Evolutionary conservation across 2,329 filamentous ascomycete genomes (phyloP), one percentile per base, ranked within the genome.

Genomic region (Gyromitra esculenta): DNA sequence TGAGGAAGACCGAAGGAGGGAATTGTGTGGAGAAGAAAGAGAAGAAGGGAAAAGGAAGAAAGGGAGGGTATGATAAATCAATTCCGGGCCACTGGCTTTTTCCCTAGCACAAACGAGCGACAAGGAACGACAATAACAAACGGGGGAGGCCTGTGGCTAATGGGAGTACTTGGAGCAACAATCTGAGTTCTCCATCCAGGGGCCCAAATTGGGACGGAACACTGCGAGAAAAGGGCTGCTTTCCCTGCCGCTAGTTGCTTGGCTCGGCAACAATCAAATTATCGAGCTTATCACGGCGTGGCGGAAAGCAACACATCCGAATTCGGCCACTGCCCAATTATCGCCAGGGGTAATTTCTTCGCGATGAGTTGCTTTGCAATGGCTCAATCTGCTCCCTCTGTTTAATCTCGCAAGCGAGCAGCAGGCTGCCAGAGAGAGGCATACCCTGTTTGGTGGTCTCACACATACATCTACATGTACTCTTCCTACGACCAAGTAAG

Each of bases 31-130:
- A 62, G 63, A 31, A 67, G 37, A 31, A 77, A 70, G 62, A 39
- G 21, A 37, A 59, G 59, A 69, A 37, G 57, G 63, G 67, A n/a
- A 56, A 50, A 45, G 11, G 39, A 70, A 54, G 64, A 57, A 73
- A 59, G 45, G 70, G 65, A 75, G 65, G 64, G 73, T 66, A 76
- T 76, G 63, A 77, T 77, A 69, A 77, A 73, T 72, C 50, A 77
- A 73, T 63, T 62, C 60, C 43, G 21, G 67, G 15, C 56, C 35
- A 11, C 63, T 57, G 56, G 66, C 41, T 73, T 65, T 59, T 31
- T 21, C 18, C 25, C 72, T 75, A 25, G 48, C 48, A 63, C 35
- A 59, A 50, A 48, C 25, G 69, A 25, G 37, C 45, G 56, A 63
- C 67, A 63, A 66, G 35, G 62, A 67, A 67, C 50, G 70, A 37